Evolutionary conservation across 306 rosid species (phyloP), one percentile per base, ranked within the genome.

Genomic region (Crotalaria pallida): DNA sequence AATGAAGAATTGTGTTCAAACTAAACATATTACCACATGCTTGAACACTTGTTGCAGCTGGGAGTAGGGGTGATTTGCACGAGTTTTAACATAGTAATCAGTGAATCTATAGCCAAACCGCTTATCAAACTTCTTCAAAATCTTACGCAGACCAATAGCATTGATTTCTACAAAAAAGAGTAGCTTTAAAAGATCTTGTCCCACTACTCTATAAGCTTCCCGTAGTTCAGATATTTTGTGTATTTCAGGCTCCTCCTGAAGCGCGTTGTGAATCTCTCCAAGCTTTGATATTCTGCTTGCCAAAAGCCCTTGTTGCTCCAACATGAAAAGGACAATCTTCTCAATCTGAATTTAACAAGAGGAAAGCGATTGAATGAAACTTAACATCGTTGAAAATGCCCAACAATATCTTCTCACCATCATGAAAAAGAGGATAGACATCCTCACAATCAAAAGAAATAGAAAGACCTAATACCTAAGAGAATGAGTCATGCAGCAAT

Each of bases 11-110:
- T 26, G 58, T 17, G 68, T 77, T 70, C 31, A 78, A 81, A 47
- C 19, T 60, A 65, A 66, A 77, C 65, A 84, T 61, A 76, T 85
- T 91, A 94, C 99, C 97, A 91, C 99, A 81, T 95, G 99, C 84
- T 95, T 95, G 84, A 87, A 95, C 73, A 95, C 99, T 95, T 95
- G 97, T 77, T 95, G 99, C 77, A 95, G 87, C 83, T 91, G 99
- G 22, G 99, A 95, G 81, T 89, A 95, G 15, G 99, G 99, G 82
- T 95, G 99, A 81, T 95, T 95, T 49, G 99, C 96, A 21, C 99
- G 96, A 49, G 99, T 95, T 80, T 87, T 86, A 71, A 95, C 96
- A 66, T 91, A 95, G 79, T 91, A 87, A 70, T 95, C 90, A 6
- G 99, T 91, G 84, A 95, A 95, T 76, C 88, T 83, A 69, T 86